Base-by-base conservation (phyloP, 495 filamentous ascomycete species). In the Aspergillus asperescens region DNA sequence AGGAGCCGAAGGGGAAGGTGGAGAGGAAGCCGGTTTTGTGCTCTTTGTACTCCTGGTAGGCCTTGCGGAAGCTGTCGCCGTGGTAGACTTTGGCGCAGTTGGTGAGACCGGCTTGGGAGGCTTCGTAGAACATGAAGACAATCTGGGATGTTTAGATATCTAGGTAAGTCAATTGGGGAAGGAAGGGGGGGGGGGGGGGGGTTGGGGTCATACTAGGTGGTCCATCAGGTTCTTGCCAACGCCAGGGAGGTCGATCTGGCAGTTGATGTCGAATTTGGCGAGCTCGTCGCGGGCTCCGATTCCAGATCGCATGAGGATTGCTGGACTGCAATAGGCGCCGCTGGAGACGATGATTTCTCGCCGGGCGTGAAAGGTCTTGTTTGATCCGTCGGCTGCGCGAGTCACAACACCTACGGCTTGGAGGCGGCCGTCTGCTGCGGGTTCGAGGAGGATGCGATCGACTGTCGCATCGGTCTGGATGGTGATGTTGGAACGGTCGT, bases 151-250 rank as follows among this genome's bases (percentile, higher is more conserved):
- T 41, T 38, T 8, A 5, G 7, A n/a, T 19, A 25, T 13, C 2
- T 16, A 37, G 18, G n/a, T n/a, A 13, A 3, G 49, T n/a, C 19
- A 37, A 13, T 1, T 25, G 22, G 41, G 46, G 50, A 37, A 50
- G 34, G 1, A 22, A 31, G 1, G 22, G 29, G 4, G 10, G 25
- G 8, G 15, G 13, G 7, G 2, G 8, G 18, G 31, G 38, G 18
- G 22, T 22, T 5, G 24, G 10, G 1, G 9, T 49, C 62, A 43
- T 52, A 71, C 67, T n/a, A 70, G 44, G 38, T 82, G 80, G 50
- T 84, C 81, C 56, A 72, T 71, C 5, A 83, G 67, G 37, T 79
- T 79, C 45, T 71, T 71, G 4, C 80, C 80, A 2, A 83, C 80
- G 9, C 77, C 80, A 7, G 78, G 79, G 1, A 76, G 57, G 20